Evolutionary conservation across 305 asterid species (phyloP).

Genomic region (Fraxinus paxiana): DNA sequence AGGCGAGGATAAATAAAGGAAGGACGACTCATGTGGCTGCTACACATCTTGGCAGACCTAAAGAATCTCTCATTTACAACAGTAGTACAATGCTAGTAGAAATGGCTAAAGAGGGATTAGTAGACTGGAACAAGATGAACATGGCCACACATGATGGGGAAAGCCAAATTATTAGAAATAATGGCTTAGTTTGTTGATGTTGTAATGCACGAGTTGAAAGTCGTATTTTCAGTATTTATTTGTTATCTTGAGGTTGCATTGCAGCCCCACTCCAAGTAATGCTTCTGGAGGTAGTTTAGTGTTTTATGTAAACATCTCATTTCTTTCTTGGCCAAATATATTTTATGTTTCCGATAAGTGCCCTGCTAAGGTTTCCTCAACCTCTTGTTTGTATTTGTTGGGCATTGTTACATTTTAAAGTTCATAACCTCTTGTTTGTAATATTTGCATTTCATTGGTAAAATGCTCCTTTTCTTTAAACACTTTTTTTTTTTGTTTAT

Average conservation of each 20-base stretch:
- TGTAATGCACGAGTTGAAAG: not conserved
- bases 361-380: not conserved
- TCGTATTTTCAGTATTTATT: not conserved
- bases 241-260: not conserved
- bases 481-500: not conserved
- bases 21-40: not conserved
- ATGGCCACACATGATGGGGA: not conserved
- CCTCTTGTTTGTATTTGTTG: not conserved
- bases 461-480: not conserved
- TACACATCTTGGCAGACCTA: not conserved
- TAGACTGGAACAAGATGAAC: not conserved
- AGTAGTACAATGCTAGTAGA: not conserved
- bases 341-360: not conserved
- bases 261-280: not conserved
- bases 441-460: not conserved
- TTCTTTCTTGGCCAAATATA: not conserved
- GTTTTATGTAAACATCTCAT: not conserved
- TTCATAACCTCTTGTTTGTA: not conserved
- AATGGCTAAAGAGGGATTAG: not conserved
- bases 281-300: not conserved
- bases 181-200: not conserved
- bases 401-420: constrained; percentile 2
- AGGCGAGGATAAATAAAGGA: not conserved
- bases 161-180: not conserved
- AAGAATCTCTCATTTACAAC: not conserved